Percentiles rank a stretch among this genome's conserved stretches.
Conservation (phyloP, 257 asterid genomes). For the Hygrophila difformis region DNA sequence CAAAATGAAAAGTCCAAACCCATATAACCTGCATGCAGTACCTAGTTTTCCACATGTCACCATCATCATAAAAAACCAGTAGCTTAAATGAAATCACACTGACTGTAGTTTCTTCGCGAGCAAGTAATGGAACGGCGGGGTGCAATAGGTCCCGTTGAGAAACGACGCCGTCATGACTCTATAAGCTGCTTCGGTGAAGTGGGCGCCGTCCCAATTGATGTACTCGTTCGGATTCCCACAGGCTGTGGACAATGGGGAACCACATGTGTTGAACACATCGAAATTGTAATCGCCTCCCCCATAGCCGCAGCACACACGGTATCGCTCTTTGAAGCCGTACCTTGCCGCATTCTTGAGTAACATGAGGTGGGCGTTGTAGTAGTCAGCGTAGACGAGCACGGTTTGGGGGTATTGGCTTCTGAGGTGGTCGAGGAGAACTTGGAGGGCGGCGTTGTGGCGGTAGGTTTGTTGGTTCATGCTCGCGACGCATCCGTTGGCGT, state of each 20-base stretch:
- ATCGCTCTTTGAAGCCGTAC: slow-evolving; percentile 51
- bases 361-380: slow-evolving; percentile 37
- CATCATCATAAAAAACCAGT: no score
- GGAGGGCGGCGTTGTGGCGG: slow-evolving; percentile 48
- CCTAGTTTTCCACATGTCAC: no score
- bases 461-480: slow-evolving; percentile 32
- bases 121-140: slow-evolving; percentile 47
- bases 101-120: slow-evolving; percentile 22
- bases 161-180: slow-evolving; percentile 41
- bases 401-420: slow-evolving; percentile 39
- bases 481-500: slow-evolving; percentile 49
- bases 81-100: no score
- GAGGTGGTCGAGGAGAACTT: slow-evolving; percentile 26
- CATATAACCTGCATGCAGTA: no score
- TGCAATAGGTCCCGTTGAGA: slow-evolving; percentile 32
- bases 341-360: slow-evolving; percentile 30
- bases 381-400: slow-evolving; percentile 51
- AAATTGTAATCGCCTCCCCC: slow-evolving; percentile 47
- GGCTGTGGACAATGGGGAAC: slow-evolving; percentile 40
- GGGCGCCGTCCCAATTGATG: slow-evolving; percentile 91
- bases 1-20: no score
- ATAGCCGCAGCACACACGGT: slow-evolving; percentile 64
- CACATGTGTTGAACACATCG: slow-evolving; percentile 44
- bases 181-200: slow-evolving; percentile 77
- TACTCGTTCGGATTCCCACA: slow-evolving; percentile 54